Base-by-base conservation (phyloP, 106 monocot genomes). In the Triglochin maritima region DNA sequence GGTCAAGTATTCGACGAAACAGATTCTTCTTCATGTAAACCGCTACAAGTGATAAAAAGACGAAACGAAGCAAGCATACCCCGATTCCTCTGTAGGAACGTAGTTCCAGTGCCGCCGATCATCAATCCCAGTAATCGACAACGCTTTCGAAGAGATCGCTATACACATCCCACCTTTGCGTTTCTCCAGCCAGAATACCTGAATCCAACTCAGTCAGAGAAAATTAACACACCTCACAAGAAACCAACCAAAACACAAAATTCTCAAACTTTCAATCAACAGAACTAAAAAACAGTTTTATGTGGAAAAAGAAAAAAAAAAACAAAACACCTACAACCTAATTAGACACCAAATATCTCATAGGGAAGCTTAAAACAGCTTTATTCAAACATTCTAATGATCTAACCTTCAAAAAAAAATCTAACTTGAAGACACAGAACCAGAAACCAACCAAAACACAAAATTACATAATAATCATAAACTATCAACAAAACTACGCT, bases 141-240 rank as follows among this genome's bases (percentile, higher is more conserved):
- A 57, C 8, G 88, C 64, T 74, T 82, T 89, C 15, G 83, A 78
- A 41, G 85, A 82, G 51, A 89, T 82, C 16, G 80, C 73, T 75
- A 89, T 76, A 73, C 89, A 81, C 51, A 85, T 45, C 7, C 83
- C 78, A 47, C 89, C 83, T 3, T 46, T 85, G 52, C 70, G 63
- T 69, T 78, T 89, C 57, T 85, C 80, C 62, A 85, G 17, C 89
- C 89, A 89, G 57, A 88, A 78, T 59, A 71, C 82, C 88, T 85
- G n/a, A 3, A 17, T 48, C 16, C 11, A 57, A 13, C 9, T 3
- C 7, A 4, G 57, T n/a, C 9, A 16, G 48, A 7, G 49, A 2
- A 46, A 62, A 62, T 62, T 6, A 43, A 62, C 16, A 66, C 17
- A 66, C 6, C 7, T 4, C 9, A 66, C 17, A 66, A 9, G 47